Conservation (phyloP, 129 eudicot species). For the Silybum marianum region DNA sequence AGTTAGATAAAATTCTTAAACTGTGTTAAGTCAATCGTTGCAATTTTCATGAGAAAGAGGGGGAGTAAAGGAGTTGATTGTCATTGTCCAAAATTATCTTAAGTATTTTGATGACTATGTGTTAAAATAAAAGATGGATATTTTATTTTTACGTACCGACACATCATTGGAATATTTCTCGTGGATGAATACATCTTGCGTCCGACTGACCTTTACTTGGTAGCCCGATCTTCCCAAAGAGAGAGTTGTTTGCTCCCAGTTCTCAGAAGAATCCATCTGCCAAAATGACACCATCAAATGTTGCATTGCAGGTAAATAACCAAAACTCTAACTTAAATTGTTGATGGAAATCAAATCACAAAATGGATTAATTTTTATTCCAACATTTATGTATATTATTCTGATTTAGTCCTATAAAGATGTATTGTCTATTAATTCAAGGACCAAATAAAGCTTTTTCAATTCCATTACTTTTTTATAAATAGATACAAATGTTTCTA, state of each 20-base stretch:
- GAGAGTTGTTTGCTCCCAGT: slow-evolving; percentile 81
- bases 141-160: slow-evolving; percentile 49
- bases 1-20: background rate
- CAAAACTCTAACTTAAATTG: background rate
- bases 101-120: too few relatives aligned
- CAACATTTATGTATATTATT: background rate
- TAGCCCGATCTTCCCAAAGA: slow-evolving; percentile 61
- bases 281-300: background rate
- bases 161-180: slow-evolving; percentile 72
- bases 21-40: background rate
- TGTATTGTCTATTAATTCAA: background rate
- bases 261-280: slow-evolving; percentile 75
- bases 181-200: slow-evolving; percentile 51
- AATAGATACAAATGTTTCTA: background rate
- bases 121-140: too few relatives aligned
- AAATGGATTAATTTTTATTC: background rate
- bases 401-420: background rate
- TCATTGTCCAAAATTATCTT: too few relatives aligned
- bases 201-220: slow-evolving; percentile 60
- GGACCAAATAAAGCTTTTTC: background rate
- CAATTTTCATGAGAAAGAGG: background rate
- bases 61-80: slow-evolving; percentile 1
- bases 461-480: background rate
- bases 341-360: background rate
- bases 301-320: background rate